Evolutionary conservation across 495 filamentous ascomycete species (phyloP), one percentile per base, ranked within the genome.

Genomic region (Aspergillus mulundensis): DNA sequence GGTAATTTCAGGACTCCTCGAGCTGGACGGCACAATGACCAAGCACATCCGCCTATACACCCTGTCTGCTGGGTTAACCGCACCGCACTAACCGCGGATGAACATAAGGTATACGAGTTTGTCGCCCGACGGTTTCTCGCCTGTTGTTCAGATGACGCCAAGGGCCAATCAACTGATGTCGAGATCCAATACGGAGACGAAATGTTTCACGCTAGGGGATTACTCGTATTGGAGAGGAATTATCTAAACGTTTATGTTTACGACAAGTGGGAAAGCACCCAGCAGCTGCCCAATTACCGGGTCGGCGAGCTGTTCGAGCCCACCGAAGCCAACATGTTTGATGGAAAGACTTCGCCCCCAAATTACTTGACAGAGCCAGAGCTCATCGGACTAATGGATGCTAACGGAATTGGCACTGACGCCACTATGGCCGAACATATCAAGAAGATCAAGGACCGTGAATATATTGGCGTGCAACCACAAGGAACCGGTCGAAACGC

Each of bases 371-470:
- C 94, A 1, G 94, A 98, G 67, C 91, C 94, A 2, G 94, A 97
- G 66, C 77, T 98, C n/a, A 96, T 98, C 70, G 89, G 87, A 5
- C 79, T 98, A 20, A 98, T 98, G 94, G 95, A 98, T 72, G 93
- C 89, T 15, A 97, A 98, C 67, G 94, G 94, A 11, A 98, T 98
- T 62, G 94, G 94, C 15, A 98, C 94, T 4, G 94, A 98, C 72
- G 94, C 94, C 11, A 97, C 94, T 0, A 98, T 98, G 95, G 93
- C 94, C 0, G 94, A 98, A 61, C 94, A 98, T 67, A 97, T 98
- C 64, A 83, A 87, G 41, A 97, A 95, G 67, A 92, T 98, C 68
- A 90, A 96, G 69, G 84, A 92, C 39, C 77, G 94, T 25, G 75
- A 89, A 45, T 98, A 98, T 65, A 91, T 91, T 21, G 80, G 81